phyloP scores from a whole-genome alignment of 2,329 filamentous ascomycete species.

The Rhinocladiella similis region DNA sequence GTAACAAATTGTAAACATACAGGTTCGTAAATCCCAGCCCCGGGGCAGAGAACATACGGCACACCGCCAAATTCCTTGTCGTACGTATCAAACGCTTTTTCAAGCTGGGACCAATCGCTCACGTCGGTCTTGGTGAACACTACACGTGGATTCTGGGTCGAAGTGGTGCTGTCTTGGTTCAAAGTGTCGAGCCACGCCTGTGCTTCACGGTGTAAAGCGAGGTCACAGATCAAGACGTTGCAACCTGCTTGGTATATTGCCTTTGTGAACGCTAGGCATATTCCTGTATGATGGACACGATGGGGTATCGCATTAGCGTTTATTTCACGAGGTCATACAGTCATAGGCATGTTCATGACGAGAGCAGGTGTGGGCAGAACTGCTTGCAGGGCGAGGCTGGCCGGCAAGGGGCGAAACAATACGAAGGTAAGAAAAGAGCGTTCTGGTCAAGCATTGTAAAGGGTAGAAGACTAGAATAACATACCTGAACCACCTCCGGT shows the following conservation, averaged over 20 bases:
- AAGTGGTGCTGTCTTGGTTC: neutral
- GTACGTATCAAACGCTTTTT: conserved; percentile 50
- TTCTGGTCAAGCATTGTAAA: too few species aligned
- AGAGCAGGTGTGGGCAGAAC: too few species aligned
- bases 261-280: conserved; percentile 45
- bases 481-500: conserved; percentile 56
- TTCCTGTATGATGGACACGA: conserved; percentile 31
- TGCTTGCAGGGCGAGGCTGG: too few species aligned
- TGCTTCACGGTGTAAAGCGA: conserved; percentile 45
- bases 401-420: too few species aligned
- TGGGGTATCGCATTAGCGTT: too few species aligned
- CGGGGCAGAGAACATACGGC: conserved; percentile 46
- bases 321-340: neutral
- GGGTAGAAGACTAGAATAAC: too few species aligned
- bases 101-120: conserved; percentile 49
- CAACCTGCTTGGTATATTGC: conserved; percentile 43
- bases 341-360: too few species aligned
- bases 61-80: conserved; percentile 49
- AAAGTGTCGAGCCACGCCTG: conserved; percentile 38
- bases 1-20: neutral
- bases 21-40: conserved; percentile 43
- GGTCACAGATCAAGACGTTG: conserved; percentile 47
- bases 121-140: conserved; percentile 49
- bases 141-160: conserved; percentile 31
- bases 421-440: too few species aligned